These are phyloP conservation scores for Stylosanthes scabra DNA, from an alignment of 331 rosid genomes.

Conservation along the genomic window DNA sequence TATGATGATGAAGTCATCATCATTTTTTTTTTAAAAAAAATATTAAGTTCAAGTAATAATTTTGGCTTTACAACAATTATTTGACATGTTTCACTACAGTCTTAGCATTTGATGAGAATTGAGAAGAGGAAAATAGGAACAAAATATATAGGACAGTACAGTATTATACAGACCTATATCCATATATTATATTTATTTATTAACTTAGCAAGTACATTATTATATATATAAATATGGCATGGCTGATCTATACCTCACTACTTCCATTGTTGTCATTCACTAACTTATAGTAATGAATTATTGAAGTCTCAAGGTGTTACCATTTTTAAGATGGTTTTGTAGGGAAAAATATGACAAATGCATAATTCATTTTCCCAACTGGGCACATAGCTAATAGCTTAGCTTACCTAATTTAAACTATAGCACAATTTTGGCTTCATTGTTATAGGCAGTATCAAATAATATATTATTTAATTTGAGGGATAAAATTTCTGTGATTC, in stretches of 20 bases:
- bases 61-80: too few species aligned
- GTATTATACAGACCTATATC: neutral
- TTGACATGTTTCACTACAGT: too few species aligned
- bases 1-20: too few species aligned
- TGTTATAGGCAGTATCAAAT: slow-evolving; percentile 4
- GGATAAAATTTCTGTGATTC: neutral
- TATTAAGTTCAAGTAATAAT: too few species aligned
- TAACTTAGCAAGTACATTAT: neutral
- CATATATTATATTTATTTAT: too few species aligned
- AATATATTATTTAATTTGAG: neutral
- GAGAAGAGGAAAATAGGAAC: slow-evolving; percentile 20
- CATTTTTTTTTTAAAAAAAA: too few species aligned
- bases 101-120: too few species aligned
- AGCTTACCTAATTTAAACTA: neutral
- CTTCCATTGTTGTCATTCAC: neutral
- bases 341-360: slow-evolving; percentile 18
- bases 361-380: neutral
- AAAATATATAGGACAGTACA: neutral
- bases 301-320: neutral
- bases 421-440: slow-evolving; percentile 2
- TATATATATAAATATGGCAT: slow-evolving; percentile 11
- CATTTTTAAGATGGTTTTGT: neutral
- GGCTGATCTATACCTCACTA: slow-evolving; percentile 1
- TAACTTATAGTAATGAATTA: neutral
- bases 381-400: neutral